Base-by-base conservation (phyloP, 441 rosid genomes). In the Erodium texanum region DNA sequence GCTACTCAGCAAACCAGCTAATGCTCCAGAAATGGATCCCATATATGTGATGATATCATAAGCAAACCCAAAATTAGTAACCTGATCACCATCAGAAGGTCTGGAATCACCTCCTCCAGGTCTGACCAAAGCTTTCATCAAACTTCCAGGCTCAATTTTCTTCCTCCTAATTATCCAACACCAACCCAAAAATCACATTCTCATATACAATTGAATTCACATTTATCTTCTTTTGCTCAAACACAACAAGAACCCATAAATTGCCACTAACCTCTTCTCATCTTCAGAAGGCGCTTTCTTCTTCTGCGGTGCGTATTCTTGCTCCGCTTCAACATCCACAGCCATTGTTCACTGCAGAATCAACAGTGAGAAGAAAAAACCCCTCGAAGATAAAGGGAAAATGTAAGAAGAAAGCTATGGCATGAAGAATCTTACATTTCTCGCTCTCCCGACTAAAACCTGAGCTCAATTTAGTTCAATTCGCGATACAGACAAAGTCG, bases 41-140 rank as follows among this genome's bases (percentile, higher is more conserved):
- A n/a, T n/a, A n/a, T n/a, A n/a, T n/a, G n/a, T 56, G 54, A 36
- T 50, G 50, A 24, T 50, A 67, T 27, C 48, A 62, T 58, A 14
- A 41, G 15, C 41, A 52, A 52, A n/a, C 15, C 16, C 5, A 18
- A 18, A 11, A 64, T 34, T 10, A 16, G 23, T 14, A 68, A 95
- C 99, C 96, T 95, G 99, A 81, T 95, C 98, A 80, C 93, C 98
- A 50, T 95, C 96, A 0, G 85, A 76, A 1, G 99, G 99, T 62
- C 75, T 81, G 29, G 87, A 82, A 68, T 90, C 97, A 56, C 92
- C 98, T 18, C 96, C 96, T 20, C 96, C 98, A 29, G 98, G 91
- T 72, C 97, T 87, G 77, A 90, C 81, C 80, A 85, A 67, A 29
- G 98, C 99, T 79, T 92, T 95, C 93, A 95, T 79, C 75, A 95